phyloP scores from a whole-genome alignment of 768 basidiomycete species.

The Imleria badia region DNA sequence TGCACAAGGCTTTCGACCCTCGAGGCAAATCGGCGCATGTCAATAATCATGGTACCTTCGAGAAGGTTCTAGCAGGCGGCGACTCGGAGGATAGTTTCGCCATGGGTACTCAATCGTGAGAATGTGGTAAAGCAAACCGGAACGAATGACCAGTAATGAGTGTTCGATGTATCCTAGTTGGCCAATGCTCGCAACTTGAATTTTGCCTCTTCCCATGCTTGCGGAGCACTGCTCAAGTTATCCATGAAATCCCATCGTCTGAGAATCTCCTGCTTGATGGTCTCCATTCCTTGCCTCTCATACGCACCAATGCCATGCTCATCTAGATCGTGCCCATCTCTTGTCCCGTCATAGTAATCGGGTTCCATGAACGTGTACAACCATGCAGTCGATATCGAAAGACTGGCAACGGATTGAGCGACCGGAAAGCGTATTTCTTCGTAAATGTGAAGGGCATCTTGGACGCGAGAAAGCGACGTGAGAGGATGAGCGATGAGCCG shows the following conservation, averaged over 20 bases:
- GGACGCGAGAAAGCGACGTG: not conserved
- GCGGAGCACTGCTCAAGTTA: conserved; percentile 1
- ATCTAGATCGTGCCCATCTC: conserved; percentile 4
- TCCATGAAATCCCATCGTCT: conserved; percentile 18
- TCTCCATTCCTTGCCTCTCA: conserved; percentile 20
- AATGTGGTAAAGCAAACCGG: too few relatives aligned
- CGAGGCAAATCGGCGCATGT: too few relatives aligned
- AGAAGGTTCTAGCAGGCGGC: too few relatives aligned
- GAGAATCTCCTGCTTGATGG: conserved; percentile 10
- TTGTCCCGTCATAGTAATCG: conserved; percentile 20
- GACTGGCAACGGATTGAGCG: conserved; percentile 7
- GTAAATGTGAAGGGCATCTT: not conserved
- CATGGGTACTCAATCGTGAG: too few relatives aligned
- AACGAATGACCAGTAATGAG: too few relatives aligned
- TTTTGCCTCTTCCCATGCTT: conserved; percentile 20
- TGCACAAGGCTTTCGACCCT: too few relatives aligned
- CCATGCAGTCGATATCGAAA: conserved; percentile 14
- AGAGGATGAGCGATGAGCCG: conserved; percentile 18
- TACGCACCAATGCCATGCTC: conserved; percentile 6
- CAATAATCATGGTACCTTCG: too few relatives aligned
- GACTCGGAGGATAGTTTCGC: too few relatives aligned
- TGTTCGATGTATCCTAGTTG: too few relatives aligned
- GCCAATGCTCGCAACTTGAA: not conserved
- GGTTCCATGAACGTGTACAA: conserved; percentile 19
- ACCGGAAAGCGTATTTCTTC: conserved; percentile 14